Percentiles rank a stretch among this genome's conserved stretches.
phyloP scores from a whole-genome alignment of 805 yeast genomes.

The Metschnikowia drakensbergensis region DNA sequence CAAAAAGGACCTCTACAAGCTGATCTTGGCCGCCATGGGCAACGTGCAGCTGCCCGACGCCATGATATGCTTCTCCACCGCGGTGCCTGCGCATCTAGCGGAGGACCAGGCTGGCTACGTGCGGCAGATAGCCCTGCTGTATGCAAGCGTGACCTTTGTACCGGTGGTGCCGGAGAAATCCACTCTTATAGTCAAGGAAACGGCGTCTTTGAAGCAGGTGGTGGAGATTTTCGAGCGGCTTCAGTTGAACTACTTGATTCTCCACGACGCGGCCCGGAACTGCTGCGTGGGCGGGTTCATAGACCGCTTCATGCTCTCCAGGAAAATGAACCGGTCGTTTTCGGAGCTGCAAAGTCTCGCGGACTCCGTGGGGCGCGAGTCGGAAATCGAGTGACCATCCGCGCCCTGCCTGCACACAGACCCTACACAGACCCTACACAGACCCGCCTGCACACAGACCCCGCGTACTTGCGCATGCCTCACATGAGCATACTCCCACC shows the following conservation, averaged over 20 bases:
- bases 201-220: constrained; percentile 29
- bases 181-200: constrained; percentile 26
- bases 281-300: constrained; percentile 33
- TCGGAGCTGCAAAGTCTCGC: constrained; percentile 4
- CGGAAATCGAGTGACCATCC: constrained; percentile 20
- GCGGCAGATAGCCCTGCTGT: background rate
- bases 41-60: constrained; percentile 12
- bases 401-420: background rate
- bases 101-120: constrained; percentile 8
- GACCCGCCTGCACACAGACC: background rate
- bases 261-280: constrained; percentile 19
- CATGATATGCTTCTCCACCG: constrained; percentile 10
- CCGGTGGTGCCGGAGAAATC: constrained; percentile 14
- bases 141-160: constrained; percentile 5
- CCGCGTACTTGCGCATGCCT: background rate
- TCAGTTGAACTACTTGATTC: constrained; percentile 33
- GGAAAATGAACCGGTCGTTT: constrained; percentile 28
- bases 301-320: constrained; percentile 35
- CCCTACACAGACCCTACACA: rapidly evolving
- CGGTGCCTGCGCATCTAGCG: constrained; percentile 8
- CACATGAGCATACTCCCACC: background rate
- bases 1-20: constrained; percentile 24
- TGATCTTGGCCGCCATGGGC: constrained; percentile 14
- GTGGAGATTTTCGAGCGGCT: constrained; percentile 39
- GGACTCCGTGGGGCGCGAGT: constrained; percentile 15